Evolutionary conservation across 768 basidiomycete species (phyloP), one percentile per base, ranked within the genome.

Genomic region (Holtermanniella nyarrowii): DNA sequence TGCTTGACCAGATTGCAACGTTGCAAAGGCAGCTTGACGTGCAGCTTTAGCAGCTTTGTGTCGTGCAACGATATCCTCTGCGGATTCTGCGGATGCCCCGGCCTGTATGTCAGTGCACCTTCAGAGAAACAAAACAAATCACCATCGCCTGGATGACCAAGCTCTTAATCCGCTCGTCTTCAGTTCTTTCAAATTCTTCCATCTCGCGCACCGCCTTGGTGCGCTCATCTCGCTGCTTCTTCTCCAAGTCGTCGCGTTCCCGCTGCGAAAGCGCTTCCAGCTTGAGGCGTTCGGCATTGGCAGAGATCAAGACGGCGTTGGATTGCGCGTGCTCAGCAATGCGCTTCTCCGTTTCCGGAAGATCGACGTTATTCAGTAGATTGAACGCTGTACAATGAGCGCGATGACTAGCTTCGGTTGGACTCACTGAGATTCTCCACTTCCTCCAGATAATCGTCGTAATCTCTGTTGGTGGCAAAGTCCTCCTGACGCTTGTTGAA

Each of bases 391-490:
- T 12, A 47, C 11, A 24, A 43, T 26, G 44, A 40, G 14, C 12
- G 41, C 46, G 24, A 44, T 2, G 10, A 18, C 16, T 18, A 31
- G 27, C 11, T 7, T 22, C 0, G 25, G n/a, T 3, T 22, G 31
- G 7, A 66, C 81, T 66, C 57, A 82, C 83, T 80, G 59, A 96
- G 84, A 62, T 95, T 88, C 73, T 99, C 93, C 2, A 91, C 89
- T 69, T 88, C 82, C 71, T 99, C 90, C 11, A 99, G 79, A 67
- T 97, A 97, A 67, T 97, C 86, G 62, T 99, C 95, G 72, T 91
- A 96, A 14, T 80, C 77, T 11, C 79, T 77, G 40, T 87, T 75
- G 66, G 84, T 82, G 0, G 73, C 72, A 67, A 99, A 99, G 71
- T 99, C 95, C 49, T 91, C 87, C 40, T 82, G 75, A 25, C 84